Percentiles rank a stretch among this genome's conserved stretches.
phyloP scores from a whole-genome alignment of 1,284 basidiomycete genomes.

The Xanthoconium separans region DNA sequence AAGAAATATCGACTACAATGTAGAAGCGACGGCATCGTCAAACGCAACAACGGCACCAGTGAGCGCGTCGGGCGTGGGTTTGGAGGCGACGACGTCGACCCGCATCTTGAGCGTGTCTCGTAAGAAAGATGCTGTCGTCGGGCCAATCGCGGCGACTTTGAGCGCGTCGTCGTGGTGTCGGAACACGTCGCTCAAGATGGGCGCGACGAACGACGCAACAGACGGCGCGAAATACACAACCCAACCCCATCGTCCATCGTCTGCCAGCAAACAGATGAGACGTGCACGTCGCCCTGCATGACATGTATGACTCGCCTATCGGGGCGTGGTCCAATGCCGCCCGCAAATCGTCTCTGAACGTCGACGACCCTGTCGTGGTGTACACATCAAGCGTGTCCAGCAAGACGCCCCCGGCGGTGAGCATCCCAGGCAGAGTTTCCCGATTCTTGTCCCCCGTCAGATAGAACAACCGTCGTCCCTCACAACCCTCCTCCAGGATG shows the following conservation, averaged over 20 bases:
- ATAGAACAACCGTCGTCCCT: conserved; percentile 51
- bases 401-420: conserved; percentile 45
- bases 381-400: conserved; percentile 63
- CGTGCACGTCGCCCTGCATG: no score
- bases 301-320: conserved; percentile 25
- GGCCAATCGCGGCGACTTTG: conserved; percentile 62
- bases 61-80: conserved; percentile 57
- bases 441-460: conserved; percentile 81
- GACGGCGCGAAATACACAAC: conserved; percentile 78
- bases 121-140: conserved; percentile 59
- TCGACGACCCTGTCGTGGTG: conserved; percentile 54
- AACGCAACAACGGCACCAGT: conserved; percentile 36
- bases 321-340: conserved; percentile 32
- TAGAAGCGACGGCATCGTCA: conserved; percentile 12
- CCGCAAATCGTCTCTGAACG: conserved; percentile 48
- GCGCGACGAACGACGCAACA: conserved; percentile 55
- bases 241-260: conserved; percentile 48
- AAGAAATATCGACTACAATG: neutral
- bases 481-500: conserved; percentile 47
- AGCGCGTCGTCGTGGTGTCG: conserved; percentile 19
- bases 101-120: conserved; percentile 42
- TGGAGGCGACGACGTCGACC: conserved; percentile 54
- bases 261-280: neutral
- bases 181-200: conserved; percentile 50
- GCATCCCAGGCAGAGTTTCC: conserved; percentile 58